phyloP scores from a whole-genome alignment of 805 yeast genomes.

The Cyberlindnera xishuangbannaensis region DNA sequence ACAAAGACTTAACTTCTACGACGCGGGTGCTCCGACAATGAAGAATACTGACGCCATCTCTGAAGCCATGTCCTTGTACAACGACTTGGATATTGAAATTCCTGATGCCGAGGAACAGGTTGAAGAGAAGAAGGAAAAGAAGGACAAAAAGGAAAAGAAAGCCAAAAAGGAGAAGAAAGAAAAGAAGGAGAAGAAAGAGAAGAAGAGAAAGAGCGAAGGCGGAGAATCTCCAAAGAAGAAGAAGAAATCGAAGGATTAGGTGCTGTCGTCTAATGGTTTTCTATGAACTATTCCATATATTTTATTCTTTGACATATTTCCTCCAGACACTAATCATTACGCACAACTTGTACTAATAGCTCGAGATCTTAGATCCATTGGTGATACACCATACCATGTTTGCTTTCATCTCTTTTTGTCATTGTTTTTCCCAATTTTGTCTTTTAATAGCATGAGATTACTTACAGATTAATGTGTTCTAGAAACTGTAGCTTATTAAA shows the following conservation, averaged over 20 bases:
- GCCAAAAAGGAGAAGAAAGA: slow-evolving; percentile 37
- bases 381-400: neutral
- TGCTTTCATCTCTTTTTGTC: slow-evolving; percentile 5
- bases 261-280: neutral
- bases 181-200: slow-evolving; percentile 24
- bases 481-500: too few relatives aligned
- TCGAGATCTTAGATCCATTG: neutral
- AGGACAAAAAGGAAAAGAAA: slow-evolving; percentile 38
- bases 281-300: neutral
- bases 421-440: slow-evolving; percentile 3
- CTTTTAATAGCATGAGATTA: slow-evolving; percentile 10
- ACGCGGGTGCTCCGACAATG: slow-evolving; percentile 94
- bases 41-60: slow-evolving; percentile 92
- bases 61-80: slow-evolving; percentile 73
- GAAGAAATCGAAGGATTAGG: slow-evolving; percentile 13
- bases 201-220: slow-evolving; percentile 11
- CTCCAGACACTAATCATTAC: too few relatives aligned
- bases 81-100: slow-evolving; percentile 40
- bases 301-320: neutral
- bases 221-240: slow-evolving; percentile 13
- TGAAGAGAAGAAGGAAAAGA: slow-evolving; percentile 27
- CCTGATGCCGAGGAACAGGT: slow-evolving; percentile 33
- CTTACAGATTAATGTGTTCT: too few relatives aligned
- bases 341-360: neutral
- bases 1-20: slow-evolving; percentile 93